Conservation (phyloP, 2,329 filamentous ascomycete species). For the Aspergillus viridinutans region DNA sequence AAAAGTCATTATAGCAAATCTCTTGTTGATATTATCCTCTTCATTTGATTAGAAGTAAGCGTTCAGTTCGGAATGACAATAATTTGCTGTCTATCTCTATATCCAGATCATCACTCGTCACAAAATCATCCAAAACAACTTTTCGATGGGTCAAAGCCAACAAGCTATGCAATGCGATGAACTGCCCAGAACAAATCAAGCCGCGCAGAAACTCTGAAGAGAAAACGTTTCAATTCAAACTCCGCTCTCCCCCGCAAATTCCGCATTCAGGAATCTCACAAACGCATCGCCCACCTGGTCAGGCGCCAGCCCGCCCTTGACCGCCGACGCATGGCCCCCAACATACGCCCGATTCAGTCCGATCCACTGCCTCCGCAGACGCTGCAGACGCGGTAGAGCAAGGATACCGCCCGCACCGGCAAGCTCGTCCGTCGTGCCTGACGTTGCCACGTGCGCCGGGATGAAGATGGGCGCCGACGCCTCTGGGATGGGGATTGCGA, state of each 20-base stretch:
- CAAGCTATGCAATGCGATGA: neutral
- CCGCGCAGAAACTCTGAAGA: too few species aligned
- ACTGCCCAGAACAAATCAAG: slow-evolving; percentile 1
- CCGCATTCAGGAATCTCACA: slow-evolving; percentile 44
- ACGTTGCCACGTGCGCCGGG: slow-evolving; percentile 34
- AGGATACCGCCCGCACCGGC: slow-evolving; percentile 39
- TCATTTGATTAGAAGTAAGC: neutral
- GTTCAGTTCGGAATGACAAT: too few species aligned
- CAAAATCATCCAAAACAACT: neutral
- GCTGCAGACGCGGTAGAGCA: slow-evolving; percentile 40
- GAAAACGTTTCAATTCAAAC: neutral
- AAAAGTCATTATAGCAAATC: neutral
- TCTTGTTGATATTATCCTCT: neutral
- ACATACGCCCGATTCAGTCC: slow-evolving; percentile 42
- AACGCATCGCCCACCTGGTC: slow-evolving; percentile 42
- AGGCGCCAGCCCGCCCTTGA: slow-evolving; percentile 26
- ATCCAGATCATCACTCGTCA: neutral
- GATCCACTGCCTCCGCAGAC: slow-evolving; percentile 45
- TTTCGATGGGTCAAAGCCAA: neutral
- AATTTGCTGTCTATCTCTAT: neutral
- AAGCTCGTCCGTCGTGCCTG: slow-evolving; percentile 39
- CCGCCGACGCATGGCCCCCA: slow-evolving; percentile 31
- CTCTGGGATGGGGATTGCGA: slow-evolving; percentile 34
- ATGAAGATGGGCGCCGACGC: slow-evolving; percentile 30
- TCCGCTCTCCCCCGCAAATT: slow-evolving; percentile 32